Conservation (phyloP, 1,284 basidiomycete species). For the Heterobasidion irregulare region DNA sequence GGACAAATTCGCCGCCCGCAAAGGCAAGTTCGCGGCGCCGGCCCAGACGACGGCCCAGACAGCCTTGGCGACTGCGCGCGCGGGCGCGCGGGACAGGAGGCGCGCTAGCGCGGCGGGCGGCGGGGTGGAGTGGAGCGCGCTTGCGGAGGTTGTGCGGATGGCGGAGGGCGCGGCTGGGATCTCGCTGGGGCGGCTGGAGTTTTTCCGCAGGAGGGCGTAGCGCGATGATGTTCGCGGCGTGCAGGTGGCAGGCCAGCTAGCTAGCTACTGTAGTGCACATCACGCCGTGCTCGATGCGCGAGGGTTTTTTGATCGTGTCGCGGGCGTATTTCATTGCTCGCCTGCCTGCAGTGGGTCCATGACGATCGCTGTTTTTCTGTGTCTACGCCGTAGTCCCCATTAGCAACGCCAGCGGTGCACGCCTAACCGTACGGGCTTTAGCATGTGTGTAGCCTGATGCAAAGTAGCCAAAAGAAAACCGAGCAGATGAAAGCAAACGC, state of each 20-base stretch:
- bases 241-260: no score
- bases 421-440: background rate
- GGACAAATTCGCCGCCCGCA: background rate
- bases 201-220: slow-evolving; percentile 6
- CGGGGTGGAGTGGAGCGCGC: slow-evolving; percentile 24
- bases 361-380: no score
- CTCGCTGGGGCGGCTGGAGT: slow-evolving; percentile 28
- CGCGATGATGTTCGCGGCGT: no score
- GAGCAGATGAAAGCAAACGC: background rate
- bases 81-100: slow-evolving; percentile 9
- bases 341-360: no score
- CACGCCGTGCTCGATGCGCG: no score
- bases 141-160: slow-evolving; percentile 41
- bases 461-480: background rate
- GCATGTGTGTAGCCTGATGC: background rate
- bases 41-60: no score
- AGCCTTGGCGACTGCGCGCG: background rate
- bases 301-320: no score
- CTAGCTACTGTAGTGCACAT: no score
- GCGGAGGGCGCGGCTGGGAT: slow-evolving; percentile 39
- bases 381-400: no score
- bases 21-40: no score
- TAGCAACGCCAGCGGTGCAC: no score
- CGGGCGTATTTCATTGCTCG: no score
- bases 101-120: slow-evolving; percentile 14